Evolutionary conservation across 495 filamentous ascomycete species (phyloP), one percentile per base, ranked within the genome.

Genomic region (Letharia columbiana): DNA sequence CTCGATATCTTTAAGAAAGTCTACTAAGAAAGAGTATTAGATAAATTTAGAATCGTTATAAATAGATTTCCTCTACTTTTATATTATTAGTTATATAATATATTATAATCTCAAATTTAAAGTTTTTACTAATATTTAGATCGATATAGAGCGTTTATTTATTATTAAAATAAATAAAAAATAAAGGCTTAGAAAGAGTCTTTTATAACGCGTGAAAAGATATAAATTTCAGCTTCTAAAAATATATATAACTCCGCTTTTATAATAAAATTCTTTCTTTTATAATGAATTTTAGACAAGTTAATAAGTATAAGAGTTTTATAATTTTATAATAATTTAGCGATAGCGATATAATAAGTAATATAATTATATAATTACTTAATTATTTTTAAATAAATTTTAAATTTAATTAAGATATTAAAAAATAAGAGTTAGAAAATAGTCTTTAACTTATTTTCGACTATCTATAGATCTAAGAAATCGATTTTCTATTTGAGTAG

Each of bases 61-160:
- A 40, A 40, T 5, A 40, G 2, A 6, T 3, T 40, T 40, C 23
- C 23, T 28, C 23, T 28, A 28, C 23, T 28, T n/a, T n/a, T 7
- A 20, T 23, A 42, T 61, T 23, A 23, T 37, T 40, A 23, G 17
- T 62, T 23, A 62, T 31, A 39, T 58, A 40, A 52, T 67, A 67
- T 39, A 56, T 6, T 44, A 62, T 62, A 20, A 44, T 23, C 28
- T 1, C 8, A 23, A 66, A 61, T 0, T 41, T 18, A 4, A 35
- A 66, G 12, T 49, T 66, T 20, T 66, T 61, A 45, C n/a, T 62
- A 13, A 28, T 54, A 62, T 66, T 35, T 37, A 66, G 31, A 20
- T 61, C n/a, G 0, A 62, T 62, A 54, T 15, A 62, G 8, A 66
- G 37, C 13, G 0, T 9, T 8, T 41, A 11, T 35, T 12, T 41